Conservation (phyloP, 1,284 basidiomycete species). For the Entoloma clypeatum region DNA sequence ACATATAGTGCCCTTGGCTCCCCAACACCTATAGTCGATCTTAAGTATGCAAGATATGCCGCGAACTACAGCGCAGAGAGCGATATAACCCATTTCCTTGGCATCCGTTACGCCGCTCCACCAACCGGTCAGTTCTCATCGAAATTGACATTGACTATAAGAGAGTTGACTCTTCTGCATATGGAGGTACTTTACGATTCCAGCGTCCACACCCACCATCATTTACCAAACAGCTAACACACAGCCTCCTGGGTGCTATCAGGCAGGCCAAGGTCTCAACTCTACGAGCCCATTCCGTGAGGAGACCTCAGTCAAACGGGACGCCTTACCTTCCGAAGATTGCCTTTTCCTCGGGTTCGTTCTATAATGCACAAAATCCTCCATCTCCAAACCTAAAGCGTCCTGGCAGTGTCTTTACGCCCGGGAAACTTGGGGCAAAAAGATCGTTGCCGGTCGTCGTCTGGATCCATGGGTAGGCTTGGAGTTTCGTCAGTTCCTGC, state of each 20-base stretch:
- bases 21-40: slow-evolving; percentile 24
- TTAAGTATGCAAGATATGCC: slow-evolving; percentile 34
- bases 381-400: background rate
- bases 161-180: background rate
- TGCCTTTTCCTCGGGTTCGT: slow-evolving; percentile 40
- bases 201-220: slow-evolving; percentile 29
- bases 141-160: background rate
- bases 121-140: slow-evolving; percentile 26
- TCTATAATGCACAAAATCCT: background rate
- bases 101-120: slow-evolving; percentile 35
- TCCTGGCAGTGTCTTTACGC: slow-evolving; percentile 26
- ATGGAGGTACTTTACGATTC: slow-evolving; percentile 24
- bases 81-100: slow-evolving; percentile 30
- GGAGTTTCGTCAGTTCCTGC: background rate
- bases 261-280: slow-evolving; percentile 19
- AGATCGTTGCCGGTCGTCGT: slow-evolving; percentile 35
- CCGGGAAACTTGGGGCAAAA: slow-evolving; percentile 15
- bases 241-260: slow-evolving; percentile 28
- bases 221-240: slow-evolving; percentile 30
- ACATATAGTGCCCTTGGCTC: no score
- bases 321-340: slow-evolving; percentile 29
- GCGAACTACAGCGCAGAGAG: slow-evolving; percentile 25
- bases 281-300: slow-evolving; percentile 24
- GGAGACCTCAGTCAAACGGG: slow-evolving; percentile 9
- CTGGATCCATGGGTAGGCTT: slow-evolving; percentile 44